Evolutionary conservation across 2,329 filamentous ascomycete genomes (phyloP).

Genomic region (Pestalotiopsis sp.): DNA sequence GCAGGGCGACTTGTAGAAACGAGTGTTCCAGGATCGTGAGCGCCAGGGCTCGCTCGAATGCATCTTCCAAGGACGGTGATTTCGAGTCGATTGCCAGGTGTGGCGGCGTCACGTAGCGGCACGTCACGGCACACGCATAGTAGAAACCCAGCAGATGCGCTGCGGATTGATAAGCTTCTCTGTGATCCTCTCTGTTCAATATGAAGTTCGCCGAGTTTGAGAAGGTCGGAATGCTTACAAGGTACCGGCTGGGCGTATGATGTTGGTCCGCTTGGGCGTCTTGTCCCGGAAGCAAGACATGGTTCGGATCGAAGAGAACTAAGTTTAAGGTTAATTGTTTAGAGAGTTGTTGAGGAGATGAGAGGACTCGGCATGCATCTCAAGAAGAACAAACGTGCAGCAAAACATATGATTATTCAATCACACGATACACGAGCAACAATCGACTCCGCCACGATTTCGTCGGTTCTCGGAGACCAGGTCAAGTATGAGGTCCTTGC

Average conservation of each 20-base stretch:
- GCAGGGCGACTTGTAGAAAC: slow-evolving; percentile 22
- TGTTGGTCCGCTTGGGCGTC: not conserved
- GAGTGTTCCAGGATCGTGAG: slow-evolving; percentile 18
- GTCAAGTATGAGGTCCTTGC: too few species aligned
- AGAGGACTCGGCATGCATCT: too few species aligned
- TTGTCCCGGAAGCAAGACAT: not conserved
- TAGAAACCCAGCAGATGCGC: slow-evolving; percentile 2
- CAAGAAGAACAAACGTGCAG: too few species aligned
- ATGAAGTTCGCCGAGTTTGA: not conserved
- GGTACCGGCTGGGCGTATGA: not conserved
- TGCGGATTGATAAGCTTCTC: slow-evolving; percentile 7
- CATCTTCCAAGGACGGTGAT: not conserved
- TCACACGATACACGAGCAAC: too few species aligned
- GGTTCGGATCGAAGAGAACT: not conserved
- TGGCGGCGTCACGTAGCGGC: not conserved
- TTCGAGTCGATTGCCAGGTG: not conserved
- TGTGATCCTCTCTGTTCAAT: not conserved
- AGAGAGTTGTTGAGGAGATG: not conserved
- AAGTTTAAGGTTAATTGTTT: not conserved
- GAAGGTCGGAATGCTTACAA: not conserved
- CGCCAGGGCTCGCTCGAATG: slow-evolving; percentile 18
- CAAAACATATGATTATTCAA: too few species aligned
- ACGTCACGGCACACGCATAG: not conserved
- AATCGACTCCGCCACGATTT: too few species aligned
- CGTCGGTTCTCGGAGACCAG: too few species aligned